Base-by-base conservation (phyloP, 495 filamentous ascomycete species). In the Penicillium cinerascens region DNA sequence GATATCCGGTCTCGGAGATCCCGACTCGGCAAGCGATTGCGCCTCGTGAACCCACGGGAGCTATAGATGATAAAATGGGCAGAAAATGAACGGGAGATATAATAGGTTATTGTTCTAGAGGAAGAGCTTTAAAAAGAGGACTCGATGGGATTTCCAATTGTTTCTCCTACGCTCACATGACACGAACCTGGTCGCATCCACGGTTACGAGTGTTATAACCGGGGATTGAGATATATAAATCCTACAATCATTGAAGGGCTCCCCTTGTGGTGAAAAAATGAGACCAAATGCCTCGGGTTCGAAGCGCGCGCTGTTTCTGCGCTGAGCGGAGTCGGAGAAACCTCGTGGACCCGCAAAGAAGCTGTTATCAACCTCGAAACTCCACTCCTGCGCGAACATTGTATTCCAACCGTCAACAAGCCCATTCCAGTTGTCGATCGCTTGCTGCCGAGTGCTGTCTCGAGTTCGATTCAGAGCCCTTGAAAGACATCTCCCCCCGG, bases 251-350 rank as follows among this genome's bases (percentile, higher is more conserved):
- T 23, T n/a, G n/a, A n/a, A 23, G 22, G 3, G 3, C 22, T 23
- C 22, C 22, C 22, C 26, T 29, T 1, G 11, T 8, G 1, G 7
- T 13, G 29, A 11, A 11, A 3, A 10, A 20, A 45, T 23, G 16
- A 20, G 8, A 41, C 18, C 15, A 23, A 52, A 33, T 52, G 33
- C 22, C 42, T 53, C 43, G 43, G 10, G 35, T 18, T 38, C 37
- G 37, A 27, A 16, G 26, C 33, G 29, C 41, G 46, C 35, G 46
- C 42, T 26, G 23, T 11, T 42, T 15, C 16, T n/a, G 53, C 52
- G 62, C 55, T 63, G 61, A 56, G 62, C 69, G 64, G 67, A 54
- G 42, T 55, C 70, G 70, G 68, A 70, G 63, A 73, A 70, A 70
- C 56, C 58, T 58, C 54, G 25, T 20, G 26, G 47, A 50, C 41